Evolutionary conservation across 441 rosid genomes (phyloP), one percentile per base, ranked within the genome.

Genomic region (Populus hybrid): DNA sequence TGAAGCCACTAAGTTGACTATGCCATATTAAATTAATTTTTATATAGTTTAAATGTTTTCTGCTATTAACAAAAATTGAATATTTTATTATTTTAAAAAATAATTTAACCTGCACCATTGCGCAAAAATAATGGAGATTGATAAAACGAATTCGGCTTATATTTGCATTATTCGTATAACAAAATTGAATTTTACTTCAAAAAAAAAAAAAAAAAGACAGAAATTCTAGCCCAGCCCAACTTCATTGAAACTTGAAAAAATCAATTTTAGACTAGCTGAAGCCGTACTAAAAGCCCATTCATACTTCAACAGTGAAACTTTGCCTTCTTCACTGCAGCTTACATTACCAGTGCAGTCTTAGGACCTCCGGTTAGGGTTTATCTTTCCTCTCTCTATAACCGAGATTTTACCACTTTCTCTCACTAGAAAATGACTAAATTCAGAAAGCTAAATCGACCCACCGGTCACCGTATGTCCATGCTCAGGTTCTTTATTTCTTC

Each of bases 381-480:
- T 21, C 68, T 18, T 38, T 32, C 38, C 68, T 16, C 53, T 50
- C 72, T 26, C 38, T 10, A 7, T 50, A 19, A 57, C 63, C 7
- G 30, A 53, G 21, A 16, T 30, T 64, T 19, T 2, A 50, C 71
- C 40, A 42, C 38, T 69, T 70, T 66, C 70, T 64, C 71, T 24
- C 67, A 1, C 23, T 46, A 42, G 65, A 61, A 76, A 79, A 91
- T 92, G 97, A 92, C 93, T 64, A 94, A 91, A 82, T 87, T 91
- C 79, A 91, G 98, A 82, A 94, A 91, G 88, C 94, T 91, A 42
- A 86, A 85, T 59, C 86, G 98, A 63, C 90, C 90, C 11, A 81
- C 91, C 0, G 93, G 85, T 57, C 97, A 94, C 77, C 89, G 98
- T 71, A 91, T 93, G 94, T 78, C 98, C 66, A 89, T 94, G 97